phyloP scores from a whole-genome alignment of 164 flowering plant genomes.

The Protea cynaroides region DNA sequence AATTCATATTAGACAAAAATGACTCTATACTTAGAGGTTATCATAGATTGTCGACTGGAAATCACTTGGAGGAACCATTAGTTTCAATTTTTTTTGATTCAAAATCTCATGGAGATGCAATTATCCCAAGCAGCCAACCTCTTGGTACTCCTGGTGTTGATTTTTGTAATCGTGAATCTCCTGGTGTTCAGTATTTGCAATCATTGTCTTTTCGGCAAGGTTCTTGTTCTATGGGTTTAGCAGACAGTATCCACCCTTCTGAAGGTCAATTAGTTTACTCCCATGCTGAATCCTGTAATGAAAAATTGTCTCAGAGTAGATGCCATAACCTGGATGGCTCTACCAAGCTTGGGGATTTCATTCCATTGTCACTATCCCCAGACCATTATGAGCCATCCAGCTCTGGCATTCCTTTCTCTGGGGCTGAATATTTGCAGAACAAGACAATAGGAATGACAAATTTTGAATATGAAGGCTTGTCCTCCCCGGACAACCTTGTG shows the following conservation, averaged over 20 bases:
- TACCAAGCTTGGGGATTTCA: slow-evolving; percentile 10
- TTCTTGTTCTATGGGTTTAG: slow-evolving; percentile 1
- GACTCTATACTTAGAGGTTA: slow-evolving; percentile 8
- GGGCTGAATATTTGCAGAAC: neutral
- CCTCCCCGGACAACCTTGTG: slow-evolving; percentile 2
- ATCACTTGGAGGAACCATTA: slow-evolving; percentile 3
- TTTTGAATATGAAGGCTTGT: neutral
- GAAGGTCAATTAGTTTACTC: slow-evolving; percentile 2
- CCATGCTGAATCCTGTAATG: neutral
- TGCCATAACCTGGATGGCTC: slow-evolving; percentile 4
- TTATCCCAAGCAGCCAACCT: slow-evolving; percentile 1
- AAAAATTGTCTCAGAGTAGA: neutral
- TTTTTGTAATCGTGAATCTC: slow-evolving; percentile 10
- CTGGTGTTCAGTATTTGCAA: slow-evolving; percentile 5
- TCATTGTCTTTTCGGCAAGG: slow-evolving; percentile 11
- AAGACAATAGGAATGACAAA: neutral
- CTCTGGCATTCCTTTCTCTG: neutral
- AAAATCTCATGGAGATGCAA: slow-evolving; percentile 17
- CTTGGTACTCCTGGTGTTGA: neutral
- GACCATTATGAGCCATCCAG: slow-evolving; percentile 5
- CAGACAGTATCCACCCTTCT: slow-evolving; percentile 5
- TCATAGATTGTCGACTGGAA: slow-evolving; percentile 4
- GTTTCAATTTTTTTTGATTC: slow-evolving; percentile 2
- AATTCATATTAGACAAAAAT: slow-evolving; percentile 4
- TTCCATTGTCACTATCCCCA: slow-evolving; percentile 3